Conservation (phyloP, 225 moss, liverwort and hornwort genomes). For the Anthoceros angustus region DNA sequence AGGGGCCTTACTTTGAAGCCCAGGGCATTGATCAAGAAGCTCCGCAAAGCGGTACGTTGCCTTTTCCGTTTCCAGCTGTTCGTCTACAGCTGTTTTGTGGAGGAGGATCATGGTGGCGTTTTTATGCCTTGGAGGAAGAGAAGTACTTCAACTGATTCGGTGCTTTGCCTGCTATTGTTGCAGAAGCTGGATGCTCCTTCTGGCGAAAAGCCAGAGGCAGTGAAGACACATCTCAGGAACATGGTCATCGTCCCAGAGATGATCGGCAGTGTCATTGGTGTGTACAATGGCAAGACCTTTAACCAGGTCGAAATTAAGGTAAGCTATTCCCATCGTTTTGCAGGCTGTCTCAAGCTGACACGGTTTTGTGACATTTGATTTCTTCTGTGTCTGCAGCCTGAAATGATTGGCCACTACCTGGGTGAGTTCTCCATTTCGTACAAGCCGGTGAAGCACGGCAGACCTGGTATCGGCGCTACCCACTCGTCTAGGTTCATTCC, state of each 20-base stretch:
- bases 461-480: slow-evolving; percentile 45
- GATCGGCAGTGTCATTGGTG: slow-evolving; percentile 65
- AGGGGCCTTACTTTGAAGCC: slow-evolving; percentile 85
- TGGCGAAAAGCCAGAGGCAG: slow-evolving; percentile 71
- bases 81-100: too few relatives aligned
- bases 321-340: neutral
- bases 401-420: slow-evolving; percentile 89
- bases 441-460: slow-evolving; percentile 50
- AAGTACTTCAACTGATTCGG: too few relatives aligned
- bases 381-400: slow-evolving; percentile 31
- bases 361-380: neutral
- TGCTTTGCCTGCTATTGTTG: neutral
- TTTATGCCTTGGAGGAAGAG: neutral
- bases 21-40: slow-evolving; percentile 71
- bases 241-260: slow-evolving; percentile 70
- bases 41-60: slow-evolving; percentile 47
- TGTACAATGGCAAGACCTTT: slow-evolving; percentile 61
- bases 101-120: neutral
- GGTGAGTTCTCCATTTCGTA: slow-evolving; percentile 68
- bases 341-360: neutral
- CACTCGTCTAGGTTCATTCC: slow-evolving; percentile 56
- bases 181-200: slow-evolving; percentile 54
- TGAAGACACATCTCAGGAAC: slow-evolving; percentile 57
- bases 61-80: neutral
- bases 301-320: slow-evolving; percentile 71